Conservation (phyloP, 768 basidiomycete genomes). For the Lentinula sp. region DNA sequence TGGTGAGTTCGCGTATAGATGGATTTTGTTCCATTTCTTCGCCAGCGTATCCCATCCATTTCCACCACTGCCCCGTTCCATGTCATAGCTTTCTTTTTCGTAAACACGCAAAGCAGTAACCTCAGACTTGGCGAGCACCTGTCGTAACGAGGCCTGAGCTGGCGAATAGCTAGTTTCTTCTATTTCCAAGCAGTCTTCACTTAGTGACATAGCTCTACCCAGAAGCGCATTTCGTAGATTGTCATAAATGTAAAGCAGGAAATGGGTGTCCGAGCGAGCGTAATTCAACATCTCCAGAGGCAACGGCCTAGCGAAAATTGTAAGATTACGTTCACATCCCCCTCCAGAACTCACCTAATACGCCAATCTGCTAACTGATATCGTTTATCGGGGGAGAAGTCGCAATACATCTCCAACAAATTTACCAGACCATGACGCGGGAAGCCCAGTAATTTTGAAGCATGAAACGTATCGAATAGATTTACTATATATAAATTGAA, state of each 20-base stretch:
- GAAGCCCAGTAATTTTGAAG: conserved; percentile 80
- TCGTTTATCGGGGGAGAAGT: conserved; percentile 88
- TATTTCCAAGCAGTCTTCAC: conserved; percentile 13
- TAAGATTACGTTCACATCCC: background rate
- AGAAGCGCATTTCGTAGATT: conserved; percentile 82
- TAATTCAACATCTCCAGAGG: conserved; percentile 87
- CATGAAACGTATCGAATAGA: conserved; percentile 96
- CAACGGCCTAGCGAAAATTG: conserved; percentile 47
- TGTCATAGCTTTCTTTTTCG: conserved; percentile 66
- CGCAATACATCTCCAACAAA: conserved; percentile 83
- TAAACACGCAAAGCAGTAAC: conserved; percentile 74
- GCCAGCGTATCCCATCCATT: conserved; percentile 77
- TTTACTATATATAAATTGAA: conserved; percentile 93
- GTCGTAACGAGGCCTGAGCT: conserved; percentile 41
- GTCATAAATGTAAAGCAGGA: conserved; percentile 89
- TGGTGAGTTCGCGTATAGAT: conserved; percentile 27
- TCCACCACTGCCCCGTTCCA: conserved; percentile 52
- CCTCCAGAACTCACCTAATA: conserved; percentile 52
- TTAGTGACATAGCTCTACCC: conserved; percentile 48
- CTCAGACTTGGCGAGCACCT: conserved; percentile 66
- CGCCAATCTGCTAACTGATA: conserved; percentile 99
- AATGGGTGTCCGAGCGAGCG: conserved; percentile 96
- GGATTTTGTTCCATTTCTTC: conserved; percentile 76
- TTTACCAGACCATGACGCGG: conserved; percentile 80
- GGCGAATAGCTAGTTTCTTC: conserved; percentile 10